Evolutionary conservation across 2,329 filamentous ascomycete genomes (phyloP).

Genomic region (Tolypocladium ovalisporum): DNA sequence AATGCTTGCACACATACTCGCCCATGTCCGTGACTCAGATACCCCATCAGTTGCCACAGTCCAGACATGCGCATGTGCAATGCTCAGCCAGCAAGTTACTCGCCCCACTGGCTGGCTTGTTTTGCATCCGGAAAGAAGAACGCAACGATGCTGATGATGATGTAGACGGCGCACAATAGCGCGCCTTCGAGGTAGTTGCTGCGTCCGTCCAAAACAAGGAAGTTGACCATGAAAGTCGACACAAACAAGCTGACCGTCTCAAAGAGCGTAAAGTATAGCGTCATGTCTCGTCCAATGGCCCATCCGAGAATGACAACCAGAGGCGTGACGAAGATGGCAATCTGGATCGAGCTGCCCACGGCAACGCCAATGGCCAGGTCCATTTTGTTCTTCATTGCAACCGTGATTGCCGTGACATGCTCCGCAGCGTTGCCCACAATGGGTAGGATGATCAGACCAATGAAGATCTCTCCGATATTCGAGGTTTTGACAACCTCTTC

Average conservation of each 20-base stretch:
- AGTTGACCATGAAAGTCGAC: slow-evolving; percentile 77
- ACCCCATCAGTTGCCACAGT: no score
- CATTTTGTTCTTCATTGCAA: slow-evolving; percentile 68
- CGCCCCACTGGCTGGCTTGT: slow-evolving; percentile 32
- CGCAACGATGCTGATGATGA: slow-evolving; percentile 56
- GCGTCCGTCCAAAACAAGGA: slow-evolving; percentile 73
- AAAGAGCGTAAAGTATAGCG: slow-evolving; percentile 78
- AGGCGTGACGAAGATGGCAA: slow-evolving; percentile 60
- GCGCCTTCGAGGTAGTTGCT: slow-evolving; percentile 81
- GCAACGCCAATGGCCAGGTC: slow-evolving; percentile 64
- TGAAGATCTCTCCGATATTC: slow-evolving; percentile 53
- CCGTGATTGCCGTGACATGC: slow-evolving; percentile 60
- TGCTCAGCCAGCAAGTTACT: not conserved
- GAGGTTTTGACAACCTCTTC: slow-evolving; percentile 47
- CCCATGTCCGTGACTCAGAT: not conserved
- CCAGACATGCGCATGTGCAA: not conserved
- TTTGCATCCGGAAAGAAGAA: slow-evolving; percentile 51
- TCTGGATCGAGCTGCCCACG: slow-evolving; percentile 61
- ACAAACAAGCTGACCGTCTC: slow-evolving; percentile 83
- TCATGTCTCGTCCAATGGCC: slow-evolving; percentile 58
- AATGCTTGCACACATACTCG: not conserved
- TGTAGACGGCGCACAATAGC: slow-evolving; percentile 53
- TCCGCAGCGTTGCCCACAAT: slow-evolving; percentile 67
- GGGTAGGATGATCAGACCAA: slow-evolving; percentile 61
- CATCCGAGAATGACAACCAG: slow-evolving; percentile 63